Base-by-base conservation (phyloP, 2,329 filamentous ascomycete species). In the Zymoseptoria passerinii region DNA sequence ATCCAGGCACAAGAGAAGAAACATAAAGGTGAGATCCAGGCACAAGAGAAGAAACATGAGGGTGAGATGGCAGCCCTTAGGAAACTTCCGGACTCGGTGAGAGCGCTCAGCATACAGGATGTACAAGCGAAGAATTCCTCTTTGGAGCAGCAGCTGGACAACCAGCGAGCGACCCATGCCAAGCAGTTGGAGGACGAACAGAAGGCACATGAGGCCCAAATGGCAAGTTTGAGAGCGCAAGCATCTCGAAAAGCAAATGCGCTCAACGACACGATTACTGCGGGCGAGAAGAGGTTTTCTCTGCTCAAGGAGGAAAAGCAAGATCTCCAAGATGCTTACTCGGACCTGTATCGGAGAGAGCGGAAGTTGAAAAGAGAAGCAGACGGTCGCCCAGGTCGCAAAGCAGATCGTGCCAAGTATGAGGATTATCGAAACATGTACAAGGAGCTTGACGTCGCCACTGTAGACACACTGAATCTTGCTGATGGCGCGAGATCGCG, bases 341-440 rank as follows among this genome's bases (percentile, higher is more conserved):
- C 35, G 10, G 10, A 13, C 35, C 16, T 44, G 35, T 44, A 44
- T 44, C 28, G 27, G 27, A 28, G 50, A 44, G 35, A 44, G 35
- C 35, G 35, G 5, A 44, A 44, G 35, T 13, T 44, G 35, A 44
- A 44, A 50, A 18, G 52, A 53, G 18, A 40, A 53, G 28, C 48
- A 53, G 28, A 54, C 50, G 50, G 18, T 51, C 18, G 29, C 59
- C 3, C 52, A 55, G 3, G 57, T 29, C 35, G 56, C 54, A 40
- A 55, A 28, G 44, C 28, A n/a, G 56, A 63, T 28, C 61, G 63
- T n/a, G 44, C 23, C 18, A 48, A 59, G 10, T 65, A 65, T 40
- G 9, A 18, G 8, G 53, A 44, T 18, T 65, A 65, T 48, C 61
- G 58, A 16, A 29, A 55, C 16, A 40, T 65, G 16, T 62, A 56